These are phyloP conservation scores for Aspergillus tubingensis DNA, from an alignment of 2,329 filamentous ascomycete species.

Conservation along the genomic window DNA sequence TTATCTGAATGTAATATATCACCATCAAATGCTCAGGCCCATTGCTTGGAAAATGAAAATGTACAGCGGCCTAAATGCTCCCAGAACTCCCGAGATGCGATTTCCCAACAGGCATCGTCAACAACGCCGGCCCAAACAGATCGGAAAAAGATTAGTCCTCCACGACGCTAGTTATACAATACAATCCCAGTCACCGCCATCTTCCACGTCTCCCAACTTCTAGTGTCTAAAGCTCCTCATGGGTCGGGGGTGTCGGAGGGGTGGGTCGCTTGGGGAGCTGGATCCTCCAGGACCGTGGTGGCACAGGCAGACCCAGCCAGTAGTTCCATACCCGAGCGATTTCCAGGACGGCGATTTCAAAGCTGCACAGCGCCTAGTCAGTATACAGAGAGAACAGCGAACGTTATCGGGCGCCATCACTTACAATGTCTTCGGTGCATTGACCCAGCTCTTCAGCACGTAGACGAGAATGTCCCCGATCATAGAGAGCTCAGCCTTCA, in stretches of 20 bases:
- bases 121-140: conserved; percentile 1
- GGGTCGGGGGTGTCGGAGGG: conserved; percentile 15
- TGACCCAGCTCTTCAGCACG: conserved; percentile 70
- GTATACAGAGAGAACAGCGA: not conserved
- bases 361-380: conserved; percentile 36
- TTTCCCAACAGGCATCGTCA: not conserved
- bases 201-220: conserved; percentile 22
- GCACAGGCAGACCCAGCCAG: conserved; percentile 64
- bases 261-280: conserved; percentile 40
- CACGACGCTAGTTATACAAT: not conserved
- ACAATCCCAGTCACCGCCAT: conserved; percentile 2
- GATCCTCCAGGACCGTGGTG: conserved; percentile 59
- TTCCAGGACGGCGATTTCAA: conserved; percentile 57
- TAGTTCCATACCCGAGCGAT: conserved; percentile 58
- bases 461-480: conserved; percentile 65
- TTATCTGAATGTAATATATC: too few relatives aligned
- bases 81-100: conserved; percentile 1
- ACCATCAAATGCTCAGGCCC: too few relatives aligned
- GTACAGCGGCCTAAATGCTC: not conserved
- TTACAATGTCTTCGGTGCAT: conserved; percentile 70
- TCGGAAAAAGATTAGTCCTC: conserved; percentile 2
- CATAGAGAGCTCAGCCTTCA: conserved; percentile 64
- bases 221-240: conserved; percentile 41
- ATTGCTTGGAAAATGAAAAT: not conserved
- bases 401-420: conserved; percentile 39